Evolutionary conservation across 2,329 filamentous ascomycete genomes (phyloP).

Genomic region (Fusarium sublunatum): DNA sequence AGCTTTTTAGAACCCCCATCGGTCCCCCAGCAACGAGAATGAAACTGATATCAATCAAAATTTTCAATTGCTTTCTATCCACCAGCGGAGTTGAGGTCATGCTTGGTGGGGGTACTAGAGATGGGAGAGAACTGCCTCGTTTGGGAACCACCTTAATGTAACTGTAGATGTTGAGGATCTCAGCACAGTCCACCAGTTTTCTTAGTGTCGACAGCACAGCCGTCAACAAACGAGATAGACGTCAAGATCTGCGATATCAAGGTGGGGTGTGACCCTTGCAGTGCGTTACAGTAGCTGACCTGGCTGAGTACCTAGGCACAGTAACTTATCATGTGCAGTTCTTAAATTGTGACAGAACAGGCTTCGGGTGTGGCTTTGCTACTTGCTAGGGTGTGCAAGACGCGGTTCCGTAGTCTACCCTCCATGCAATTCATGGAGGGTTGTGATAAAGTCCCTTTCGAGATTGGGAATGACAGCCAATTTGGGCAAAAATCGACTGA

Average conservation of each 20-base stretch:
- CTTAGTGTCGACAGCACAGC: slow-evolving; percentile 10
- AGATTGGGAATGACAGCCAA: background rate
- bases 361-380: slow-evolving; percentile 8
- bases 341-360: too few relatives aligned
- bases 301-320: too few relatives aligned
- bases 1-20: slow-evolving; percentile 20
- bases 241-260: slow-evolving; percentile 14
- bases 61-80: background rate
- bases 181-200: slow-evolving; percentile 9
- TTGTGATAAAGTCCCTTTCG: background rate
- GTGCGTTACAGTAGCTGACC: background rate
- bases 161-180: slow-evolving; percentile 29
- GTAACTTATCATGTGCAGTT: background rate
- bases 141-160: slow-evolving; percentile 12
- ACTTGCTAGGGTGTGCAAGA: slow-evolving; percentile 4
- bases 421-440: background rate
- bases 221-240: slow-evolving; percentile 15
- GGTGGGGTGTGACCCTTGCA: slow-evolving; percentile 16
- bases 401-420: slow-evolving; percentile 9
- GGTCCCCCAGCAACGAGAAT: slow-evolving; percentile 26
- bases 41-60: background rate
- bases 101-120: background rate
- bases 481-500: slow-evolving; percentile 30
- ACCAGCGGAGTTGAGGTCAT: background rate
- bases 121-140: slow-evolving; percentile 1